phyloP scores from a whole-genome alignment of 176 grass and related monocot genomes.

The Melocanna baccifera region DNA sequence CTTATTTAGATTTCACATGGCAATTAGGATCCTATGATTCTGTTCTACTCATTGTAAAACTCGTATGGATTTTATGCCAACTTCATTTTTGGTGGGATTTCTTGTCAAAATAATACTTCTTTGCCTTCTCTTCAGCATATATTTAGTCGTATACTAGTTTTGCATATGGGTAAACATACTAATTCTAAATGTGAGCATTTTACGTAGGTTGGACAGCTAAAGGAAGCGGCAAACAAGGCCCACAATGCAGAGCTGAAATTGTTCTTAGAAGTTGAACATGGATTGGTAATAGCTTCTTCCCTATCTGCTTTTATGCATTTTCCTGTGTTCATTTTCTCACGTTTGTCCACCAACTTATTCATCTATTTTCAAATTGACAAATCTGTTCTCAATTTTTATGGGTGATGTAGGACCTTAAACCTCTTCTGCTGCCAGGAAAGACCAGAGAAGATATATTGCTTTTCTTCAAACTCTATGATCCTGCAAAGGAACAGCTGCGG shows the following conservation, averaged over 20 bases:
- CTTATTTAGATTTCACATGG: not conserved
- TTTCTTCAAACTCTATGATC: constrained; percentile 99
- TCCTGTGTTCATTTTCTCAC: not conserved
- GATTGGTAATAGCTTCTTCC: constrained; percentile 43
- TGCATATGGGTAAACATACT: not conserved
- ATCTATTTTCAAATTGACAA: constrained; percentile 23
- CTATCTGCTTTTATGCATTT: not conserved
- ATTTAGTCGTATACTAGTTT: constrained; percentile 14
- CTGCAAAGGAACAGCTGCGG: constrained; percentile 90
- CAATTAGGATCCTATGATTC: not conserved
- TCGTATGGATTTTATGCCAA: not conserved
- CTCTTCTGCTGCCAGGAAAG: constrained; percentile 69
- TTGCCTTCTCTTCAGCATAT: constrained; percentile 9
- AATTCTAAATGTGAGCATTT: constrained; percentile 26
- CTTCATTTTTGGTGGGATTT: not conserved
- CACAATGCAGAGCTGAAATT: constrained; percentile 77
- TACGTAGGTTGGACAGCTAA: constrained; percentile 84
- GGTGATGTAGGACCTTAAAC: constrained; percentile 56
- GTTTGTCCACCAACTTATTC: not conserved
- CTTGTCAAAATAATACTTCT: constrained; percentile 14
- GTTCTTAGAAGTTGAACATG: constrained; percentile 89
- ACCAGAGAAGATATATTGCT: constrained; percentile 93
- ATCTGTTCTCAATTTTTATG: constrained; percentile 3
- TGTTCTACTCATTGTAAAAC: not conserved
- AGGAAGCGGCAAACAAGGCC: constrained; percentile 73